Conservation (phyloP, 108 stramenopile genomes). For the Pseudonitzschia multistriata region DNA sequence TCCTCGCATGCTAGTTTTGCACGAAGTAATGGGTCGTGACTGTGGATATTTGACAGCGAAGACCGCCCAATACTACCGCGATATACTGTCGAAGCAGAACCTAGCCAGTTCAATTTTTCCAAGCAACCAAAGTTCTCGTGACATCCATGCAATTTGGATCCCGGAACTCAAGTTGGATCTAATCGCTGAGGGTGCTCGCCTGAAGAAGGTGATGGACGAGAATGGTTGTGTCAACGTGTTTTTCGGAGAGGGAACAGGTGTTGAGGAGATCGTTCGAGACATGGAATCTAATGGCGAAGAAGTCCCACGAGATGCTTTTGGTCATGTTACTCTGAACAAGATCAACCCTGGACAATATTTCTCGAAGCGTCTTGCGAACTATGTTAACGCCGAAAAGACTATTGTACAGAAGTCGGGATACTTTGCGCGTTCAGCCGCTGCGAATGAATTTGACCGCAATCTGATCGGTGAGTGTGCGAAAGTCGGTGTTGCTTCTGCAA, state of each 20-base stretch:
- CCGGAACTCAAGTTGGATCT: slow-evolving; percentile 79
- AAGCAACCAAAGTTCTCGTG: slow-evolving; percentile 50
- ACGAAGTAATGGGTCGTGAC: slow-evolving; percentile 92
- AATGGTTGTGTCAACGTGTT: slow-evolving; percentile 88
- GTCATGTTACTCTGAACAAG: slow-evolving; percentile 84
- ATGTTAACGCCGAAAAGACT: slow-evolving; percentile 86
- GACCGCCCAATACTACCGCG: slow-evolving; percentile 76
- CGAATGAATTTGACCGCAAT: slow-evolving; percentile 80
- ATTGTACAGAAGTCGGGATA: slow-evolving; percentile 91
- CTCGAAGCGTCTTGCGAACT: slow-evolving; percentile 64
- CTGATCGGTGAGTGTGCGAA: slow-evolving; percentile 83
- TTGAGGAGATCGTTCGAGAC: slow-evolving; percentile 79
- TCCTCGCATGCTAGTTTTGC: slow-evolving; percentile 92
- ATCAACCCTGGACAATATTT: slow-evolving; percentile 90
- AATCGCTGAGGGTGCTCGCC: slow-evolving; percentile 70
- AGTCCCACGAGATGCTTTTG: slow-evolving; percentile 87
- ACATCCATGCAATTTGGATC: slow-evolving; percentile 90
- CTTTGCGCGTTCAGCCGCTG: slow-evolving; percentile 85
- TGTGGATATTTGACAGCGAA: slow-evolving; percentile 85
- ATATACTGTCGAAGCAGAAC: slow-evolving; percentile 43
- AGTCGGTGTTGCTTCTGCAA: slow-evolving; percentile 76
- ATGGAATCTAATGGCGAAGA: slow-evolving; percentile 63
- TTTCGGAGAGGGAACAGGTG: slow-evolving; percentile 88
- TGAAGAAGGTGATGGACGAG: slow-evolving; percentile 84
- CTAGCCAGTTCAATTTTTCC: slow-evolving; percentile 41